Percentiles rank a stretch among this genome's conserved stretches.
Conservation (phyloP, 176 grass and related monocot genomes). For the Ampelocalamus luodianensis region DNA sequence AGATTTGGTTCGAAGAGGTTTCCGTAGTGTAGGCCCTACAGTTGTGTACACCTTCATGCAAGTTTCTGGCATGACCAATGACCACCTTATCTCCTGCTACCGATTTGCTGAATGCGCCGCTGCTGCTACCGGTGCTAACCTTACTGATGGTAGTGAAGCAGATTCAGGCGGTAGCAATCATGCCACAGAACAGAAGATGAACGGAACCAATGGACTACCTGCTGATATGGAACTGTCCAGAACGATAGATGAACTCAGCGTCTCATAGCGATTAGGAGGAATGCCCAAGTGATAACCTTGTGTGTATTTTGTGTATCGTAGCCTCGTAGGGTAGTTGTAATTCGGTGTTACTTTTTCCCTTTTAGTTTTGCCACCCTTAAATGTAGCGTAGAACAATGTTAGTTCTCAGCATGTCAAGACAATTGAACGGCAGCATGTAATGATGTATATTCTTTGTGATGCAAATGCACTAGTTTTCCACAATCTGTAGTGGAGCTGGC, state of each 20-base stretch:
- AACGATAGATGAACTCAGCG: conserved; percentile 68
- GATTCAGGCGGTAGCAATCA: conserved; percentile 37
- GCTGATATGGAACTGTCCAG: conserved; percentile 48
- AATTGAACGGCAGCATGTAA: conserved; percentile 50
- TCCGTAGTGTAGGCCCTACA: conserved; percentile 83
- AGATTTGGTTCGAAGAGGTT: conserved; percentile 84
- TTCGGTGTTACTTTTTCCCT: conserved; percentile 14
- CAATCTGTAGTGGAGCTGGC: background rate
- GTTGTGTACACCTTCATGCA: conserved; percentile 98
- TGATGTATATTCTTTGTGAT: conserved; percentile 68
- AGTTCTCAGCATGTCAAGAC: conserved; percentile 30
- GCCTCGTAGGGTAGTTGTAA: conserved; percentile 52
- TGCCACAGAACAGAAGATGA: conserved; percentile 45
- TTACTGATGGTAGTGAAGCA: conserved; percentile 34
- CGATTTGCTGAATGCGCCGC: conserved; percentile 69
- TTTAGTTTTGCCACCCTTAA: conserved; percentile 22
- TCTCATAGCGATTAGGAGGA: conserved; percentile 61
- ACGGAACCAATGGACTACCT: conserved; percentile 44
- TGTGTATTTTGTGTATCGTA: conserved; percentile 60
- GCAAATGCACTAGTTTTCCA: conserved; percentile 38
- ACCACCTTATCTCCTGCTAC: conserved; percentile 86
- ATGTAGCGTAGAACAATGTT: conserved; percentile 37
- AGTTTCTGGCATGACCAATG: conserved; percentile 83
- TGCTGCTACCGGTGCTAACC: conserved; percentile 27
- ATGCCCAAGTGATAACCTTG: conserved; percentile 30